Percentiles rank a stretch among this genome's conserved stretches.
Conservation (phyloP, 139 green algal genomes). For the Yamagishiella unicocca region DNA sequence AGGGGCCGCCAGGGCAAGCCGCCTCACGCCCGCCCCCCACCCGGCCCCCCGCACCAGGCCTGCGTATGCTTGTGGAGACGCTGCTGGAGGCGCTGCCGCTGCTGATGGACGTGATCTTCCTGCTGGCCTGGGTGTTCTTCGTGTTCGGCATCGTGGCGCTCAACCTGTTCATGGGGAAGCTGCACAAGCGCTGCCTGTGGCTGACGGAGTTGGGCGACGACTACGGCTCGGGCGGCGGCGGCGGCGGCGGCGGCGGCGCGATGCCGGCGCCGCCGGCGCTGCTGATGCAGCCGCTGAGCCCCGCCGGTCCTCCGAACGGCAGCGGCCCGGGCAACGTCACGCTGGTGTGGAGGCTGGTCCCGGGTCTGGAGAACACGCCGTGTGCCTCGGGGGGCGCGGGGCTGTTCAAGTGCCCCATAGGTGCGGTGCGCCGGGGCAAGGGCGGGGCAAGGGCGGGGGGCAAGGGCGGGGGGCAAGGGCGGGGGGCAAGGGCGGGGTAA, state of each 20-base stretch:
- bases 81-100: conserved; percentile 65
- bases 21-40: no score
- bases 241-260: neutral
- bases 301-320: neutral
- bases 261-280: neutral
- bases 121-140: conserved; percentile 66
- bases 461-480: neutral
- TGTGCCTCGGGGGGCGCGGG: conserved; percentile 3
- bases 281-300: neutral
- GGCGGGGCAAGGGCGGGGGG: neutral
- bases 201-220: conserved; percentile 12
- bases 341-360: neutral
- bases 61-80: conserved; percentile 61
- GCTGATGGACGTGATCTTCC: conserved; percentile 64
- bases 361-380: conserved; percentile 34
- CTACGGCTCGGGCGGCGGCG: neutral
- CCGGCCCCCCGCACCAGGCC: conserved; percentile 30
- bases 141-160: conserved; percentile 70
- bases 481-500: neutral
- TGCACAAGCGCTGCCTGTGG: conserved; percentile 53
- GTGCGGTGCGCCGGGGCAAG: neutral
- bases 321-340: neutral
- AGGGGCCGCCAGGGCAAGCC: no score
- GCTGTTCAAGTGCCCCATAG: conserved; percentile 22
- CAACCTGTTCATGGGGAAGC: conserved; percentile 58